Percentiles rank a stretch among this genome's conserved stretches.
These are phyloP conservation scores for Pseudogymnoascus verrucosus DNA, from an alignment of 2,329 filamentous ascomycete species.

Conservation along the genomic window DNA sequence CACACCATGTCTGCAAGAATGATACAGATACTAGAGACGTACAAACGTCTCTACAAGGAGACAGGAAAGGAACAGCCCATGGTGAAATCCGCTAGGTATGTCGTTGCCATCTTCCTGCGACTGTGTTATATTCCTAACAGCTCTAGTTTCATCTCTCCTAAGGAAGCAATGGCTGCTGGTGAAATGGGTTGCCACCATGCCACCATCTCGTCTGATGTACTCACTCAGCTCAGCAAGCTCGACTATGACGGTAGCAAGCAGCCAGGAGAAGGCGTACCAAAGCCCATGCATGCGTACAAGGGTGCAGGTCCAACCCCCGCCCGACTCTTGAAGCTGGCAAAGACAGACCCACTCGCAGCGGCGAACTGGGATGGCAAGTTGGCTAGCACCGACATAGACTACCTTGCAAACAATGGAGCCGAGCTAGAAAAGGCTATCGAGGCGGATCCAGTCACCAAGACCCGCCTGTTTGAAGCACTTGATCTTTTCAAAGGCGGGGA, in stretches of 20 bases:
- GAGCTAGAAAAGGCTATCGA: conserved; percentile 36
- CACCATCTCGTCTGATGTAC: conserved; percentile 35
- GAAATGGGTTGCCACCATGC: conserved; percentile 40
- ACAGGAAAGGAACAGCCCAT: conserved; percentile 42
- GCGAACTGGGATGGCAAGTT: conserved; percentile 33
- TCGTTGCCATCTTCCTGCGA: background rate
- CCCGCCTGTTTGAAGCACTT: conserved; percentile 33
- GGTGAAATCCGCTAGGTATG: conserved; percentile 38
- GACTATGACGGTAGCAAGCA: conserved; percentile 31
- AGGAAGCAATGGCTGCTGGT: conserved; percentile 39
- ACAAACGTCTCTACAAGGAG: conserved; percentile 36
- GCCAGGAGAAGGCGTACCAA: conserved; percentile 32
- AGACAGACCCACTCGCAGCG: conserved; percentile 33
- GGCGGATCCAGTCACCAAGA: conserved; percentile 31
- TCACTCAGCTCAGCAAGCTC: conserved; percentile 33
- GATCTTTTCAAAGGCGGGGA: conserved; percentile 35
- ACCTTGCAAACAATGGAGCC: conserved; percentile 37
- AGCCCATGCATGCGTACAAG: conserved; percentile 34
- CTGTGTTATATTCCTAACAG: conserved; percentile 7
- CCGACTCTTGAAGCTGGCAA: conserved; percentile 30
- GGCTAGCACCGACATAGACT: conserved; percentile 36
- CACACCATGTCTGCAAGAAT: conserved; percentile 41
- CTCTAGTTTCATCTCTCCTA: conserved; percentile 33
- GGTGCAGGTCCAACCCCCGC: conserved; percentile 27
- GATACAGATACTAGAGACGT: conserved; percentile 41